phyloP scores from a whole-genome alignment of 257 asterid genomes.

The Scutellaria minor region DNA sequence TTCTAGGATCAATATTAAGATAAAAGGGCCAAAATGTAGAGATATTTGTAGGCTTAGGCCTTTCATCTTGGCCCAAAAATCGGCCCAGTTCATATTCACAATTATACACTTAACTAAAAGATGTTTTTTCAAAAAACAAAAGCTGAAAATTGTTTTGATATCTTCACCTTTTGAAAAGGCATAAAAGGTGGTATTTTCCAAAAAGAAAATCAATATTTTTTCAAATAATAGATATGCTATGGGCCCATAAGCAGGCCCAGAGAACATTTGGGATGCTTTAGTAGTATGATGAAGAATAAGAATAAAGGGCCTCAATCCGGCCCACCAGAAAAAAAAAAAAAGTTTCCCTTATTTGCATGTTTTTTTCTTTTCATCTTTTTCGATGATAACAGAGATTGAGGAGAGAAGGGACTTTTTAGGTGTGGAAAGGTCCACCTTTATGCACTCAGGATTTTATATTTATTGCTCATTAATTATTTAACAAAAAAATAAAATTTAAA shows the following conservation, averaged over 20 bases:
- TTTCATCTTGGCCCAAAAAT: background rate
- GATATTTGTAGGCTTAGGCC: too few relatives aligned
- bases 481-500: background rate
- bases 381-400: constrained; percentile 25
- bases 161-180: constrained; percentile 10
- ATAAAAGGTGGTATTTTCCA: background rate
- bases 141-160: constrained; percentile 13
- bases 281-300: constrained; percentile 34
- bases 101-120: background rate
- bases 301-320: constrained; percentile 39
- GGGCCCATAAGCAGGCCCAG: constrained; percentile 37
- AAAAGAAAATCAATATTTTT: background rate
- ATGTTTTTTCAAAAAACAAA: background rate
- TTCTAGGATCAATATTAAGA: too few relatives aligned
- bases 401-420: constrained; percentile 5
- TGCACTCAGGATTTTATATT: constrained; percentile 12
- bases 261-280: constrained; percentile 29
- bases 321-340: constrained; percentile 26
- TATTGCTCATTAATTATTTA: constrained; percentile 1
- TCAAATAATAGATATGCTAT: constrained; percentile 21
- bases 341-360: constrained; percentile 35
- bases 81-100: background rate
- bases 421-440: constrained; percentile 19
- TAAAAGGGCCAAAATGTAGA: too few relatives aligned
- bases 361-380: constrained; percentile 13